A percentile compares a stretch with the other conserved stretches of the same genome.
These are phyloP conservation scores for Cyclaneusma minus DNA, from an alignment of 2,329 filamentous ascomycete species.

Conservation along the genomic window DNA sequence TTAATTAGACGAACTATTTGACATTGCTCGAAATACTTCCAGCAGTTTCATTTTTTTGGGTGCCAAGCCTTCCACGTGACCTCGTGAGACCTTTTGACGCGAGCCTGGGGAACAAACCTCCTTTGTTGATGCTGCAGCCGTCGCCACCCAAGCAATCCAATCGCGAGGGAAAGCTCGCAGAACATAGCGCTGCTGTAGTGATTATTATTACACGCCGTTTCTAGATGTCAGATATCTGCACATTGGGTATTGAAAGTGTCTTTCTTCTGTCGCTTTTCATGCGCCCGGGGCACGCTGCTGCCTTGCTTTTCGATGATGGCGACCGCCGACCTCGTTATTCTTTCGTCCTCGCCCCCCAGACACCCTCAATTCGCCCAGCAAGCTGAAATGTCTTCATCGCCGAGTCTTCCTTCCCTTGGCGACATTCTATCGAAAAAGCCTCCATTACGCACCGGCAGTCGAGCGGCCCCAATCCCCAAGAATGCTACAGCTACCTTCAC, in stretches of 20 bases:
- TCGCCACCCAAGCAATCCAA: too few species aligned
- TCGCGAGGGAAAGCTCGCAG: too few species aligned
- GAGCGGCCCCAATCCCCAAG: slow-evolving; percentile 21
- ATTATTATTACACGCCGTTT: too few species aligned
- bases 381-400: slow-evolving; percentile 29
- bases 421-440: slow-evolving; percentile 28
- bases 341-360: slow-evolving; percentile 24
- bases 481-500: slow-evolving; percentile 24
- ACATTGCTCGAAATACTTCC: too few species aligned
- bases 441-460: slow-evolving; percentile 21
- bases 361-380: slow-evolving; percentile 3
- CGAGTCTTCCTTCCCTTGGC: slow-evolving; percentile 35
- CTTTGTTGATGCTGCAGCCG: slow-evolving; percentile 1
- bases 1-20: too few species aligned
- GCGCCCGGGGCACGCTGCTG: slow-evolving; percentile 11
- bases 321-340: slow-evolving; percentile 20
- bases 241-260: slow-evolving; percentile 12
- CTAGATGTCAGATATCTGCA: too few species aligned
- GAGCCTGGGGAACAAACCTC: slow-evolving; percentile 1
- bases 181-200: too few species aligned
- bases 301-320: slow-evolving; percentile 19
- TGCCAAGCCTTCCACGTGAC: slow-evolving; percentile 1
- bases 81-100: slow-evolving; percentile 2
- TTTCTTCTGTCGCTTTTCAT: slow-evolving; percentile 8
- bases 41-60: too few species aligned